phyloP scores from a whole-genome alignment of 371 early-diverging fungal genomes.

The Mortierella sp. region DNA sequence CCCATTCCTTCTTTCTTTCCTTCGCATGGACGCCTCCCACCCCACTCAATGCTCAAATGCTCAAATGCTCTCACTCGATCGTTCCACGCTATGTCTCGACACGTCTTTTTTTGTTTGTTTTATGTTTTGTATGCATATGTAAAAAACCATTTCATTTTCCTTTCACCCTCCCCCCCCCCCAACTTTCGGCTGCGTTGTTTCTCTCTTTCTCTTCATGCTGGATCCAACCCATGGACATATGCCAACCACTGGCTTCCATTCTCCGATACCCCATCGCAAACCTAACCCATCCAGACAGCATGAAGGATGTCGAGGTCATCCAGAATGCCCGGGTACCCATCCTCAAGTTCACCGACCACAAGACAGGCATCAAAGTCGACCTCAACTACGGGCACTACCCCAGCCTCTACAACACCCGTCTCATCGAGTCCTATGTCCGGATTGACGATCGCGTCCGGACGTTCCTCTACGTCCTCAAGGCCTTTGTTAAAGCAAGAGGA shows the following conservation, averaged over 20 bases:
- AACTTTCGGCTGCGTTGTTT: constrained; percentile 4
- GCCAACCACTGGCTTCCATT: not conserved
- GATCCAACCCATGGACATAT: not conserved
- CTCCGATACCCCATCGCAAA: not conserved
- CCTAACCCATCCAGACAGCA: constrained; percentile 37
- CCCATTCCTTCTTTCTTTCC: not conserved
- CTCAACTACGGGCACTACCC: constrained; percentile 50
- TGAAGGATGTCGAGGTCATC: constrained; percentile 57
- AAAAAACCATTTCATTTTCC: not conserved
- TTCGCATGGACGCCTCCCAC: not conserved
- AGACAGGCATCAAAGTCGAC: constrained; percentile 49
- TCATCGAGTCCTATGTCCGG: constrained; percentile 47
- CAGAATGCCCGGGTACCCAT: constrained; percentile 44
- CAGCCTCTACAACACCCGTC: constrained; percentile 50
- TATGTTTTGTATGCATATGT: not conserved
- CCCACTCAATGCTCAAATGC: not conserved
- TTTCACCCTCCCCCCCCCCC: not conserved
- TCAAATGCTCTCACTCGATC: not conserved
- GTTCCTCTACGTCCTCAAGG: constrained; percentile 52
- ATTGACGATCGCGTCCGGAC: constrained; percentile 45
- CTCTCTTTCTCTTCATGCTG: not conserved
- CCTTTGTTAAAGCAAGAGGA: constrained; percentile 53
- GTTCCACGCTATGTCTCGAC: not conserved
- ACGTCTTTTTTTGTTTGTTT: not conserved
- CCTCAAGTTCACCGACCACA: constrained; percentile 52